Evolutionary conservation across 129 eudicot species (phyloP), one percentile per base, ranked within the genome.

Genomic region (Tagetes patula): DNA sequence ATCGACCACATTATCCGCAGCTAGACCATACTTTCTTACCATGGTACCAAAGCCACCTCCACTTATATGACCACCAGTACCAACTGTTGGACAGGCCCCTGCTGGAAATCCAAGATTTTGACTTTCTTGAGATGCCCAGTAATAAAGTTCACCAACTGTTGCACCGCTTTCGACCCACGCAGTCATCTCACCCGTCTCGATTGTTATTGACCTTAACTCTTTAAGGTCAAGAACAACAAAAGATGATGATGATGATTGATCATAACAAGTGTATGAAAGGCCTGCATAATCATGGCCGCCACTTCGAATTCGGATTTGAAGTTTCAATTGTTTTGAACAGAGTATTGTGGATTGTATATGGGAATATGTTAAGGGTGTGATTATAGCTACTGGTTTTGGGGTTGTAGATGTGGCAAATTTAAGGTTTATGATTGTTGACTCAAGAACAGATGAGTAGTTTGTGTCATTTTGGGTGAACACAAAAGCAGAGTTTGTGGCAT

Each of bases 221-320:
- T 65, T 62, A 34, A 79, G 75, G 56, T 79, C 82, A 54, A 79
- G 78, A 37, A 74, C 71, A 62, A 74, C 38, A 74, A 62, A 73
- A 62, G 78, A 40, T 1, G 48, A 38, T 2, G 48, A 73, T 47
- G 78, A 40, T 1, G 48, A 38, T 2, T 74, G 78, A 27, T 74
- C 30, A 63, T 11, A 6, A 43, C 59, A 59, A 72, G 77, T 72
- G 59, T 59, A 60, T n/a, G 76, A 72, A 12, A 58, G 55, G 47
- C 77, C 69, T 43, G 34, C 59, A 37, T 56, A 43, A 54, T 73
- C 77, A 73, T 73, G 77, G 4, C 77, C 77, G 5, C 70, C 77
- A 73, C 77, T 73, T 73, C 60, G 67, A 3, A 59, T 72, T 42
- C 77, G 45, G 14, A 73, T 61, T n/a, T 41, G 70, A 46, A 60